These are phyloP conservation scores for Terana coerulea DNA, from an alignment of 768 basidiomycete species.

Conservation along the genomic window DNA sequence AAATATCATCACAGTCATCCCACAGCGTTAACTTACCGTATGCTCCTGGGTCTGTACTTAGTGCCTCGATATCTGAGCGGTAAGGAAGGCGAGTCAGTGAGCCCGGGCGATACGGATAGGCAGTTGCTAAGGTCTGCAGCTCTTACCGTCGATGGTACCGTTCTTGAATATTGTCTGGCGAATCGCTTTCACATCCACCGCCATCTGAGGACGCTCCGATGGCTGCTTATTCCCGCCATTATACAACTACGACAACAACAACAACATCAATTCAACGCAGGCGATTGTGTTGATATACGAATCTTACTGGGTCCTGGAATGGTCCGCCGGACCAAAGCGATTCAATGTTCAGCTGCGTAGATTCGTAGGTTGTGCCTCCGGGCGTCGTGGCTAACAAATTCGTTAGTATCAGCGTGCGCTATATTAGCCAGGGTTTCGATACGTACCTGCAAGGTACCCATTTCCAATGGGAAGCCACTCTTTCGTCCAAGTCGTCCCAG, in stretches of 20 bases:
- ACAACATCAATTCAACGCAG: neutral
- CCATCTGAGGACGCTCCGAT: slow-evolving; percentile 39
- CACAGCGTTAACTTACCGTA: slow-evolving; percentile 47
- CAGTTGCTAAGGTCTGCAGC: neutral
- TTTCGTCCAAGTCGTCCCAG: slow-evolving; percentile 51
- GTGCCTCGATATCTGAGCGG: slow-evolving; percentile 45
- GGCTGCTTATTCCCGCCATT: slow-evolving; percentile 66
- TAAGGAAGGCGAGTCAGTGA: neutral
- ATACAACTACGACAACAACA: slow-evolving; percentile 41
- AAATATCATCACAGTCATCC: neutral
- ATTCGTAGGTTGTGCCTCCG: slow-evolving; percentile 58
- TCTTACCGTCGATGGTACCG: slow-evolving; percentile 56
- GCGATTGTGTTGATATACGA: slow-evolving; percentile 11
- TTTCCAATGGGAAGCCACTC: slow-evolving; percentile 72
- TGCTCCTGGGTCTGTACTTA: slow-evolving; percentile 51
- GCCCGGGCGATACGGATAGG: neutral
- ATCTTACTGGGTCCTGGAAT: slow-evolving; percentile 53
- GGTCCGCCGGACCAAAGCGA: slow-evolving; percentile 76
- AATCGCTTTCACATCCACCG: slow-evolving; percentile 46
- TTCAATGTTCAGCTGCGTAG: slow-evolving; percentile 69
- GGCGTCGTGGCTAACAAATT: slow-evolving; percentile 52
- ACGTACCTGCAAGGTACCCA: slow-evolving; percentile 61
- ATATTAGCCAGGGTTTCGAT: neutral
- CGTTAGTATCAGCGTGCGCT: neutral
- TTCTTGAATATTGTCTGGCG: slow-evolving; percentile 57